These are phyloP conservation scores for Pythium sukuiense DNA, from an alignment of 352 stramenopile genomes.

Conservation along the genomic window DNA sequence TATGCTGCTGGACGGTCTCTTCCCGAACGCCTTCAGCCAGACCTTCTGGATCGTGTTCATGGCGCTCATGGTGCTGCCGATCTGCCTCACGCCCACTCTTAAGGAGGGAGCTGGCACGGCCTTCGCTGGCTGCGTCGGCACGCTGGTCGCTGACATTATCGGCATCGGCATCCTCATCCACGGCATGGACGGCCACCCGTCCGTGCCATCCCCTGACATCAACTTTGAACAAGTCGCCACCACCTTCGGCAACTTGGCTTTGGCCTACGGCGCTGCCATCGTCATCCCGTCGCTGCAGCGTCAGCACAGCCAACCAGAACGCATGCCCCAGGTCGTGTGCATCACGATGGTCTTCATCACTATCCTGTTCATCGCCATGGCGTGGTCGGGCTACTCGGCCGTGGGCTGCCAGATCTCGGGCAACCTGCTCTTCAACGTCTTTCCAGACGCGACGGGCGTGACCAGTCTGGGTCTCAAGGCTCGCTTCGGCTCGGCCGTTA, in stretches of 20 bases:
- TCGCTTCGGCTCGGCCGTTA: constrained; percentile 42
- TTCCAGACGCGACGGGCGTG: constrained; percentile 34
- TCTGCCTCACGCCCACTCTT: constrained; percentile 33
- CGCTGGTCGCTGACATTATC: constrained; percentile 32
- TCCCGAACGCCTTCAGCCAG: constrained; percentile 22
- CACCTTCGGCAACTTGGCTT: constrained; percentile 34
- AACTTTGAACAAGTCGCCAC: constrained; percentile 27
- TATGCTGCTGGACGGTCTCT: constrained; percentile 26
- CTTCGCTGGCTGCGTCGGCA: constrained; percentile 31
- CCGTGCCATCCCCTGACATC: constrained; percentile 21
- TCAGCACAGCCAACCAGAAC: constrained; percentile 23
- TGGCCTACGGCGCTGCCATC: constrained; percentile 33
- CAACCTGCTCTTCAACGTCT: constrained; percentile 29
- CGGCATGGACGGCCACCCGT: constrained; percentile 29
- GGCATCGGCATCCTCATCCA: constrained; percentile 24
- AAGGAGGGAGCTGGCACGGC: constrained; percentile 30
- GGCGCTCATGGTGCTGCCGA: constrained; percentile 21
- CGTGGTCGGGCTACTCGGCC: constrained; percentile 7
- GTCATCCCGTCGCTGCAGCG: constrained; percentile 29
- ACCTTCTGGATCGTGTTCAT: constrained; percentile 36
- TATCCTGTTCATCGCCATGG: constrained; percentile 28
- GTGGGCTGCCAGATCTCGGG: not conserved
- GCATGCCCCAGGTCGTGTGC: constrained; percentile 31
- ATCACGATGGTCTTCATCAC: constrained; percentile 32
- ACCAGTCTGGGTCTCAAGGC: constrained; percentile 46